Evolutionary conservation across 768 basidiomycete genomes (phyloP).

Genomic region (Phylloporus sp.): DNA sequence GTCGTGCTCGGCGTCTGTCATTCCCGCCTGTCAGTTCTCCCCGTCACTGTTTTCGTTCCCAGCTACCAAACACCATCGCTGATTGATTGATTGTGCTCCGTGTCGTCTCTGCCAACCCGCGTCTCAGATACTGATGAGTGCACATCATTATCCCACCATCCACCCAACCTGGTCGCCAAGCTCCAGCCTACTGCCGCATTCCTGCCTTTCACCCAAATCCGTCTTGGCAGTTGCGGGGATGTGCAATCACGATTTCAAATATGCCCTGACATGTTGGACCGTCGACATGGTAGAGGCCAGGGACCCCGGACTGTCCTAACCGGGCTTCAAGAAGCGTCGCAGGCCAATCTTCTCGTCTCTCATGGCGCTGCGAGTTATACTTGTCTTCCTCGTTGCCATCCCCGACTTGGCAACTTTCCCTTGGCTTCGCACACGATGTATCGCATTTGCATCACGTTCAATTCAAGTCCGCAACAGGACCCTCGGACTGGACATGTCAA

Average conservation of each 20-base stretch:
- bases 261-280: conserved; percentile 3
- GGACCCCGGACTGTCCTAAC: conserved; percentile 13
- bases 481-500: conserved; percentile 13
- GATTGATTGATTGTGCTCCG: conserved; percentile 15
- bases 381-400: conserved; percentile 19
- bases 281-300: conserved; percentile 6
- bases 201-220: conserved; percentile 14
- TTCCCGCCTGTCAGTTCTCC: neutral
- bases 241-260: conserved; percentile 18
- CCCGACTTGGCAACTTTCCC: conserved; percentile 14
- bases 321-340: conserved; percentile 7
- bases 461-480: conserved; percentile 8
- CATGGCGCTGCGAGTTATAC: conserved; percentile 19
- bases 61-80: neutral
- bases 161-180: conserved; percentile 18
- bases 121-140: conserved; percentile 10
- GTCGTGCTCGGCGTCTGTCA: neutral
- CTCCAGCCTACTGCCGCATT: conserved; percentile 21
- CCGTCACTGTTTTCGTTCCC: neutral
- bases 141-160: conserved; percentile 3
- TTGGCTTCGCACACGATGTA: conserved; percentile 16
- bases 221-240: conserved; percentile 16
- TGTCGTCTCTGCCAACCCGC: neutral
- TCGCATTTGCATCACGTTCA: conserved; percentile 18
- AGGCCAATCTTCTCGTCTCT: conserved; percentile 15